A percentile compares a stretch with the other conserved stretches of the same genome.
Evolutionary conservation across 495 filamentous ascomycete genomes (phyloP).

Genomic region (Hamigera avellanea): DNA sequence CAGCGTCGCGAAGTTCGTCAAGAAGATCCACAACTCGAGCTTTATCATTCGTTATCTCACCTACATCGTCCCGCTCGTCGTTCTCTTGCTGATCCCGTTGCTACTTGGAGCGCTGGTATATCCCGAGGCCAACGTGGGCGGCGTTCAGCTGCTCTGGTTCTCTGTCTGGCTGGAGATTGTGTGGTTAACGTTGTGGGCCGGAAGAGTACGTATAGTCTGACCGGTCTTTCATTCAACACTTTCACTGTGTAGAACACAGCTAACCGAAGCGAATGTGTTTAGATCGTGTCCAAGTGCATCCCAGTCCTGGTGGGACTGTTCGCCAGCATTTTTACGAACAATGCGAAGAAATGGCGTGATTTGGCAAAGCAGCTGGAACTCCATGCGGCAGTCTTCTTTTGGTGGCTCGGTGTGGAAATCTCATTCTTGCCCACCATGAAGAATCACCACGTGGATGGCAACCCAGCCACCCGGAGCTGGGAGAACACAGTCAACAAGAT

Average conservation of each 20-base stretch:
- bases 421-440: slow-evolving; percentile 49
- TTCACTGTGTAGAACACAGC: background rate
- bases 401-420: slow-evolving; percentile 75
- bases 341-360: slow-evolving; percentile 87
- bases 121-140: slow-evolving; percentile 56
- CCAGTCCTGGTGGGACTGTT: slow-evolving; percentile 54
- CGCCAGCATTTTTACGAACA: slow-evolving; percentile 73
- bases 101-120: slow-evolving; percentile 63
- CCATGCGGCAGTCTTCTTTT: slow-evolving; percentile 79
- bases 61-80: slow-evolving; percentile 68
- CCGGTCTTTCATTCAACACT: background rate
- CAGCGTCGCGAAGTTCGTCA: slow-evolving; percentile 48
- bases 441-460: slow-evolving; percentile 57
- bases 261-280: slow-evolving; percentile 1
- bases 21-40: slow-evolving; percentile 60
- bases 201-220: slow-evolving; percentile 36
- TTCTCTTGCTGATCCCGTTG: slow-evolving; percentile 69
- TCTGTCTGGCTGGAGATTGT: slow-evolving; percentile 89
- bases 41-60: slow-evolving; percentile 74
- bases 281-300: slow-evolving; percentile 65
- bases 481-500: slow-evolving; percentile 75
- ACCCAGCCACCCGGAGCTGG: slow-evolving; percentile 49
- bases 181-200: slow-evolving; percentile 86
- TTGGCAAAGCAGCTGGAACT: slow-evolving; percentile 80
- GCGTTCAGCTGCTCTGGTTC: slow-evolving; percentile 77